Evolutionary conservation across 2,329 filamentous ascomycete species (phyloP).

Genomic region (Setomelanomma holmii): DNA sequence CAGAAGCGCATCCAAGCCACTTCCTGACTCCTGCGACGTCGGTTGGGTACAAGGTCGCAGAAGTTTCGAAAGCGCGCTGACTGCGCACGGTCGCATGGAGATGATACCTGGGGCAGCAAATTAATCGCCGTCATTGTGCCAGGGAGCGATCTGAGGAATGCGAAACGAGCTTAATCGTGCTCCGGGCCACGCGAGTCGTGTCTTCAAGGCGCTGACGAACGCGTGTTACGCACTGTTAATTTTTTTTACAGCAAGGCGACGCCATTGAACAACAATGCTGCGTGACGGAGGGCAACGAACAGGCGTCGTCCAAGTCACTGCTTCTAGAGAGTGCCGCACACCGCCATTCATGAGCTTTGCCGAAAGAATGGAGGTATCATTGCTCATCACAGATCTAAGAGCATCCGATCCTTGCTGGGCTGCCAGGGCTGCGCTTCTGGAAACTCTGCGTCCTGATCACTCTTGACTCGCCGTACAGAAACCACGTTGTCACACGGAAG

Average conservation of each 20-base stretch:
- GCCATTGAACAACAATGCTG: constrained; percentile 2
- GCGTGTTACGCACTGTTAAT: constrained; percentile 29
- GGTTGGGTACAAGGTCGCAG: constrained; percentile 26
- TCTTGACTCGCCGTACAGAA: constrained; percentile 33
- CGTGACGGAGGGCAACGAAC: neutral
- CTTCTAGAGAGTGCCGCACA: constrained; percentile 16
- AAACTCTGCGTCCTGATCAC: too few relatives aligned
- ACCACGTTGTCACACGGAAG: constrained; percentile 6
- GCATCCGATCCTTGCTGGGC: constrained; percentile 20
- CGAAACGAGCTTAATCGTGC: constrained; percentile 39
- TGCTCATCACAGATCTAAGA: constrained; percentile 21
- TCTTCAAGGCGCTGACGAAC: constrained; percentile 55
- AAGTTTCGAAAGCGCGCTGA: constrained; percentile 31
- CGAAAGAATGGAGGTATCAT: constrained; percentile 36
- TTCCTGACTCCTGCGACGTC: constrained; percentile 20
- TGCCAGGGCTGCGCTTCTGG: constrained; percentile 31
- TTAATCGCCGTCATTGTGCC: constrained; percentile 30
- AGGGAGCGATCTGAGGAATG: constrained; percentile 22
- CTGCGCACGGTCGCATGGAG: constrained; percentile 28
- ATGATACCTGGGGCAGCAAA: constrained; percentile 40
- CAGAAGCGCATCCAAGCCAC: constrained; percentile 19
- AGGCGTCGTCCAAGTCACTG: neutral
- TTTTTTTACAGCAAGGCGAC: constrained; percentile 26
- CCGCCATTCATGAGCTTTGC: constrained; percentile 39
- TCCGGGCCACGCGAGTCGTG: constrained; percentile 75